Evolutionary conservation across 345 rosid genomes (phyloP).

Genomic region (Crucihimalaya himalaica): DNA sequence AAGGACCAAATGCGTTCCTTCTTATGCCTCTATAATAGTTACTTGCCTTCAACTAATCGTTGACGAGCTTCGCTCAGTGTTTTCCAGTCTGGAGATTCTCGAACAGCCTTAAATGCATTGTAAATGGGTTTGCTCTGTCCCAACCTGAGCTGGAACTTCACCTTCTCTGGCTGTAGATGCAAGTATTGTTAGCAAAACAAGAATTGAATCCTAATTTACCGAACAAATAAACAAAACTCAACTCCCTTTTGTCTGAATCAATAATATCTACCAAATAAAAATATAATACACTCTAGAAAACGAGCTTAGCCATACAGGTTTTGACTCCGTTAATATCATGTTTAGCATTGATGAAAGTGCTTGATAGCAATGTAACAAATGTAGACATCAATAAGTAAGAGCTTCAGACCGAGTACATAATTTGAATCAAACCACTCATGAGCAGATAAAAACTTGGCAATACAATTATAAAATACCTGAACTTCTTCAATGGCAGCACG

Average conservation of each 20-base stretch:
- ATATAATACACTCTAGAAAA: not conserved
- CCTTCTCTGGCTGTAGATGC: constrained; percentile 40
- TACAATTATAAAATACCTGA: constrained; percentile 50
- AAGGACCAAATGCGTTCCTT: not conserved
- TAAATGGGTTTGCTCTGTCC: constrained; percentile 91
- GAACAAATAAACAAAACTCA: not conserved
- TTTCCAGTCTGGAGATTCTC: constrained; percentile 71
- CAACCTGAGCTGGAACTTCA: constrained; percentile 53
- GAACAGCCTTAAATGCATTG: constrained; percentile 73
- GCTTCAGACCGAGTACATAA: not conserved
- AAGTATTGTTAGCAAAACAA: constrained; percentile 2
- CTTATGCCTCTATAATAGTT: not conserved
- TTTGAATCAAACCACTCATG: constrained; percentile 10
- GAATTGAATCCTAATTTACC: not conserved
- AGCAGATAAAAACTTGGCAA: not conserved
- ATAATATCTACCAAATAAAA: not conserved
- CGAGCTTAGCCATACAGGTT: not conserved
- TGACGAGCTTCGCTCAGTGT: constrained; percentile 65
- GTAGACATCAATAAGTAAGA: not conserved
- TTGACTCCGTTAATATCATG: not conserved
- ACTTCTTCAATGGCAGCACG: constrained; percentile 94
- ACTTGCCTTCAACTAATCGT: constrained; percentile 78
- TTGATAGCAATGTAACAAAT: not conserved
- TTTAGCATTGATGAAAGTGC: not conserved
- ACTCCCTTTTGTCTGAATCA: not conserved